Evolutionary conservation across 2,329 filamentous ascomycete genomes (phyloP).

Genomic region (Pyricularia grisea): DNA sequence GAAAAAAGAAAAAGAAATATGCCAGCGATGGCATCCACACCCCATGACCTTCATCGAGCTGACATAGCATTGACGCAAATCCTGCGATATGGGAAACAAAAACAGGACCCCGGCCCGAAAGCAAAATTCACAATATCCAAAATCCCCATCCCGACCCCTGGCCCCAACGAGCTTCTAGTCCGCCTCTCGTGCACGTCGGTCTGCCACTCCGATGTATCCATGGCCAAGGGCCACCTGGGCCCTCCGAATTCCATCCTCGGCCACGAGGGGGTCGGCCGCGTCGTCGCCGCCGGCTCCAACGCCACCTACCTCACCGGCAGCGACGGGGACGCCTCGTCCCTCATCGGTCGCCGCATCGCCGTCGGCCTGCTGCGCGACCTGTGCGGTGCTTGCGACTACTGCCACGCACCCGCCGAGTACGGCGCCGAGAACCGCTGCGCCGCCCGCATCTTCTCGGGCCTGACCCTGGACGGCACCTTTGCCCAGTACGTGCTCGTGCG

Average conservation of each 20-base stretch:
- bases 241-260: constrained; percentile 25
- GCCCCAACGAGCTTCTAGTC: constrained; percentile 23
- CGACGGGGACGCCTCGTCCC: constrained; percentile 13
- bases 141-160: constrained; percentile 16
- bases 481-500: constrained; percentile 27
- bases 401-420: constrained; percentile 13
- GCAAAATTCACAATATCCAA: constrained; percentile 14
- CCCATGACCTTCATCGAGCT: not conserved
- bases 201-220: constrained; percentile 27
- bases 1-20: too few species aligned
- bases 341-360: constrained; percentile 26
- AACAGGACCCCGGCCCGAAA: constrained; percentile 5
- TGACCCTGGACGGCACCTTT: constrained; percentile 26
- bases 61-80: not conserved
- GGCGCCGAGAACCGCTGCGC: constrained; percentile 26
- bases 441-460: constrained; percentile 21
- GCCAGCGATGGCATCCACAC: not conserved
- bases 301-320: constrained; percentile 13
- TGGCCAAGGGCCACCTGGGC: constrained; percentile 27
- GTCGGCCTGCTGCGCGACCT: constrained; percentile 28
- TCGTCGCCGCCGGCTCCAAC: constrained; percentile 25
- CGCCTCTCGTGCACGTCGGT: constrained; percentile 24
- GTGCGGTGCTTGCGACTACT: constrained; percentile 23
- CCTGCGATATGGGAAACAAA: not conserved
- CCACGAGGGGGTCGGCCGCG: constrained; percentile 33